Evolutionary conservation across 1,284 basidiomycete genomes (phyloP).

Genomic region (Hymenochaete sp.): DNA sequence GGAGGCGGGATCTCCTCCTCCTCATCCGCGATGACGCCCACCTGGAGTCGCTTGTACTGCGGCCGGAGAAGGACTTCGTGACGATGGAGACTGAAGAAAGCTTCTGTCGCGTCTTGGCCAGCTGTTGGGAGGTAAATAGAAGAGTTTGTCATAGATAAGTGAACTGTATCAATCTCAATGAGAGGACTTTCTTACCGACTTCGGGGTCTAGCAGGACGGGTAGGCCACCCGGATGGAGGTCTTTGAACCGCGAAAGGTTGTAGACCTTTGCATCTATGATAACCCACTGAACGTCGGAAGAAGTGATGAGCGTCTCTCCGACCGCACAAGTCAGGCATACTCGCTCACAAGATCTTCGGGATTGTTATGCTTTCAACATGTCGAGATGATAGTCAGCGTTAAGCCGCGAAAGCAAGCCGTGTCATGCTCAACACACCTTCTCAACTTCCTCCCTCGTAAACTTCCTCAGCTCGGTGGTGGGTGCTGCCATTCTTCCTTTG

Average conservation of each 20-base stretch:
- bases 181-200: conserved; percentile 44
- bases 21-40: conserved; percentile 64
- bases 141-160: not conserved
- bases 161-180: not conserved
- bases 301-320: not conserved
- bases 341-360: conserved; percentile 44
- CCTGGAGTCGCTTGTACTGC: conserved; percentile 62
- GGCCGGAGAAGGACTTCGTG: conserved; percentile 70
- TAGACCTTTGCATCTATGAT: conserved; percentile 79
- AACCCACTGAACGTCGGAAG: conserved; percentile 51
- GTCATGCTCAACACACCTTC: conserved; percentile 11
- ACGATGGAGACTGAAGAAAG: conserved; percentile 78
- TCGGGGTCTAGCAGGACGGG: conserved; percentile 67
- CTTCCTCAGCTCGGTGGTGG: conserved; percentile 15
- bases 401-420: not conserved
- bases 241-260: conserved; percentile 69
- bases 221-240: conserved; percentile 76
- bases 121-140: conserved; percentile 32
- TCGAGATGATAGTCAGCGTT: conserved; percentile 1
- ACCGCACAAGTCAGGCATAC: conserved; percentile 9
- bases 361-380: conserved; percentile 67
- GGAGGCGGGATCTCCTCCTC: conserved; percentile 46
- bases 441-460: conserved; percentile 17
- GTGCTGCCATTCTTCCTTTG: conserved; percentile 12
- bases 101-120: conserved; percentile 79